Percentiles rank a stretch among this genome's conserved stretches.
Evolutionary conservation across 257 asterid species (phyloP).

Genomic region (Solanum corneliomulleri): DNA sequence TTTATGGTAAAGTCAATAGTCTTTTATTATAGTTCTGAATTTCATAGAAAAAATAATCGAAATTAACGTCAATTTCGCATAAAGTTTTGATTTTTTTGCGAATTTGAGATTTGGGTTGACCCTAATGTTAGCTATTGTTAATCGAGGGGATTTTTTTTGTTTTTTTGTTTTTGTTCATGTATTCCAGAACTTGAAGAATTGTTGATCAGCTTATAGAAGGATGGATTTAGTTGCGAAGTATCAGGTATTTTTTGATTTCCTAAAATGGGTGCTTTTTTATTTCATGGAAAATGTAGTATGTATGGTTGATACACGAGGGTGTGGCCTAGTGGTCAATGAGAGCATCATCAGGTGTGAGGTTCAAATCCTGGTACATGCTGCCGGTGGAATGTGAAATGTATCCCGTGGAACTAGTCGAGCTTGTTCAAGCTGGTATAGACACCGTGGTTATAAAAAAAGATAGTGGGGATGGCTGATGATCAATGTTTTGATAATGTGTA

Average conservation of each 20-base stretch:
- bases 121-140: not conserved
- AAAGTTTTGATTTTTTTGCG: not conserved
- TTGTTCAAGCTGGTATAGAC: not conserved
- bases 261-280: not conserved
- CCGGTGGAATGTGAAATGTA: not conserved
- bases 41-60: not conserved
- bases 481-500: not conserved
- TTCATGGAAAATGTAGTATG: not conserved
- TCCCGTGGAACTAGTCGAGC: not conserved
- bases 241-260: constrained; percentile 48
- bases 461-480: not conserved
- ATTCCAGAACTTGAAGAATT: constrained; percentile 26
- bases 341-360: not conserved
- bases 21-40: not conserved
- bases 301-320: not conserved
- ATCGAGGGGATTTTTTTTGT: not conserved
- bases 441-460: not conserved
- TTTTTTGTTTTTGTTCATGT: constrained; percentile 5
- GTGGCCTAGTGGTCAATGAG: not conserved
- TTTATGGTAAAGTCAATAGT: not conserved
- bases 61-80: not conserved
- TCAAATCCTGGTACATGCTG: not conserved
- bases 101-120: not conserved
- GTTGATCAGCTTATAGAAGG: constrained; percentile 11
- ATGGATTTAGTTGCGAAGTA: constrained; percentile 88